These are phyloP conservation scores for Saccharomycopsis babjevae DNA, from an alignment of 805 yeast species.

Conservation along the genomic window DNA sequence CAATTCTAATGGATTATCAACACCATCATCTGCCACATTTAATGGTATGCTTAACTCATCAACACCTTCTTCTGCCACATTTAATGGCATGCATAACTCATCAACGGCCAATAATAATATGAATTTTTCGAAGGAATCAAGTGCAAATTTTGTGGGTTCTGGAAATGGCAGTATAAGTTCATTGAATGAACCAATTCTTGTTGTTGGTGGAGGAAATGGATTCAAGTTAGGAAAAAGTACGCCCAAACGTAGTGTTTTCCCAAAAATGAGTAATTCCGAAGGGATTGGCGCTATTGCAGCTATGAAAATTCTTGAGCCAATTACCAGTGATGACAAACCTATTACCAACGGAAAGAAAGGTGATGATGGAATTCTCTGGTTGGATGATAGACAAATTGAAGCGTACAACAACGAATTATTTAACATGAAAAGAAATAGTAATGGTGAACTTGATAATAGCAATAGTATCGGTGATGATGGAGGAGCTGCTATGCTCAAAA, in stretches of 20 bases:
- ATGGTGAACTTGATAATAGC: background rate
- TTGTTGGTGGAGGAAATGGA: background rate
- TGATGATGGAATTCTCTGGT: slow-evolving; percentile 16
- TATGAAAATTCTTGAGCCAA: background rate
- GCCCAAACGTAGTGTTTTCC: background rate
- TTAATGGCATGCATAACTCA: background rate
- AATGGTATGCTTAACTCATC: background rate
- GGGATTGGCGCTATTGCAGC: background rate
- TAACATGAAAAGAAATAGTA: background rate
- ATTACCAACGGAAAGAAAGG: slow-evolving; percentile 17
- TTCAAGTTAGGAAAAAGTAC: background rate
- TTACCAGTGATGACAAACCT: slow-evolving; percentile 12
- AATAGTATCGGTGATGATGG: background rate
- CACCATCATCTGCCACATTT: background rate
- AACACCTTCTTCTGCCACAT: background rate
- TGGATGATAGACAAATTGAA: slow-evolving; percentile 2
- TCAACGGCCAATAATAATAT: background rate
- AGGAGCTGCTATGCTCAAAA: background rate
- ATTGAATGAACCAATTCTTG: background rate
- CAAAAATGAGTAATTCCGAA: background rate
- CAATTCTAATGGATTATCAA: background rate
- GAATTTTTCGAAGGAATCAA: background rate
- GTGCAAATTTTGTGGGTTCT: background rate
- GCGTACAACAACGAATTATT: background rate
- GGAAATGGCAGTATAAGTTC: background rate